These are phyloP conservation scores for Pichia sp. DNA, from an alignment of 1,139 yeast species.

Conservation along the genomic window DNA sequence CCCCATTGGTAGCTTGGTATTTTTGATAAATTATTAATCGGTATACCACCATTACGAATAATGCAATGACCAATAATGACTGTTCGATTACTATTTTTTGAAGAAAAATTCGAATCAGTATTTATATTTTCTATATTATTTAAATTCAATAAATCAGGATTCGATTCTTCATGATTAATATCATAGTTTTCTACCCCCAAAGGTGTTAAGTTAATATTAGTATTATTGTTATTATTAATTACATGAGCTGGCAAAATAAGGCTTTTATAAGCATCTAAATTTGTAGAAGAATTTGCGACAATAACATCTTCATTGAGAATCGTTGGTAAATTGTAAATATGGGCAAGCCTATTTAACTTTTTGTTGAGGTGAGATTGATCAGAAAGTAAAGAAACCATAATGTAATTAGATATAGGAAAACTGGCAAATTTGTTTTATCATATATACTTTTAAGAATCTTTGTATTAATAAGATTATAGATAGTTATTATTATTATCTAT, in stretches of 20 bases:
- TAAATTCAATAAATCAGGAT: neutral
- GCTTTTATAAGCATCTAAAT: slow-evolving; percentile 6
- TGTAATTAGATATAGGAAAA: too few relatives aligned
- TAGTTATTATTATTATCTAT: too few relatives aligned
- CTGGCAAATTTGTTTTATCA: too few relatives aligned
- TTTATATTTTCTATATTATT: too few relatives aligned
- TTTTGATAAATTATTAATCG: slow-evolving; percentile 25
- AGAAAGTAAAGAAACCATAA: too few relatives aligned
- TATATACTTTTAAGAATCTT: too few relatives aligned
- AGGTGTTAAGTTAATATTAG: too few relatives aligned
- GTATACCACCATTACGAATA: slow-evolving; percentile 27
- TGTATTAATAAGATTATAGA: too few relatives aligned
- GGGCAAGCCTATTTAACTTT: slow-evolving; percentile 16
- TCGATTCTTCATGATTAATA: too few relatives aligned
- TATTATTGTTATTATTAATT: too few relatives aligned
- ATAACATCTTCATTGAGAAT: slow-evolving; percentile 2
- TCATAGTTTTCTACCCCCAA: too few relatives aligned
- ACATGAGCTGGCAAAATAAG: slow-evolving; percentile 7
- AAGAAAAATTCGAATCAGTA: neutral
- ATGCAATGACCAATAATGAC: slow-evolving; percentile 30
- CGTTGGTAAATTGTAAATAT: slow-evolving; percentile 11
- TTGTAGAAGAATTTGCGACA: slow-evolving; percentile 6
- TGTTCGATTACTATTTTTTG: slow-evolving; percentile 1
- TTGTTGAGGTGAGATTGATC: neutral
- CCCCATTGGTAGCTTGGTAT: slow-evolving; percentile 31